Evolutionary conservation across 192 early-diverging fungal species (phyloP), one percentile per base, ranked within the genome.

Genomic region (Funneliformis mosseae): DNA sequence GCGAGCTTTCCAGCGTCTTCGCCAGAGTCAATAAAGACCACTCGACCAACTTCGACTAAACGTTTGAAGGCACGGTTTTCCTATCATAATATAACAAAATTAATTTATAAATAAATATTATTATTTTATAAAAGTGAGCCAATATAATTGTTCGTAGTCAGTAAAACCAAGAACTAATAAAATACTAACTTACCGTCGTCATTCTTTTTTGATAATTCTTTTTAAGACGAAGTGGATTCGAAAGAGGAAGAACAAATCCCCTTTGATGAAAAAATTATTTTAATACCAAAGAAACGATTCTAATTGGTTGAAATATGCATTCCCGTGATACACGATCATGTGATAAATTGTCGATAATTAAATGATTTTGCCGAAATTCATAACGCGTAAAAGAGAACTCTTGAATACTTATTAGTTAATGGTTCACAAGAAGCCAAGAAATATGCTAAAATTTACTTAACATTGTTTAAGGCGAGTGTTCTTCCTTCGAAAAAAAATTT

Each of bases 1-100:
- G 97, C 97, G 81, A 99, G 92, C 91, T 99, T 99, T 84, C 96
- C 96, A 86, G 94, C 92, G 87, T 97, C 93, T 81, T 91, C 89
- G 82, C 98, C 98, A 90, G 93, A 91, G 90, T 94, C 98, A 84
- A 99, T 84, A 82, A 97, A 90, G 85, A 99, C 97, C 74, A 99
- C 96, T 88, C 97, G 96, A 86, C 97, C 97, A 88, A 98, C 94
- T 89, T 99, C 95, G 87, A 98, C 97, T 88, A 94, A 91, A 88
- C 94, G 93, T 87, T 94, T 92, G 90, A 95, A 96, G 77, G 92
- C 86, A 88, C 84, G 83, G 33, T 33, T 33, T 81, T 85, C 78
- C 81, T 87, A 69, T 79, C 81, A 83, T 64, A 41, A 69, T 69
- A 69, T 69, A 69, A 69, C 23, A 11, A 27, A 7, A 23, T 21